A percentile compares a stretch with the other conserved stretches of the same genome.
phyloP scores from a whole-genome alignment of 306 rosid species.

The Dalbergia oliveri region DNA sequence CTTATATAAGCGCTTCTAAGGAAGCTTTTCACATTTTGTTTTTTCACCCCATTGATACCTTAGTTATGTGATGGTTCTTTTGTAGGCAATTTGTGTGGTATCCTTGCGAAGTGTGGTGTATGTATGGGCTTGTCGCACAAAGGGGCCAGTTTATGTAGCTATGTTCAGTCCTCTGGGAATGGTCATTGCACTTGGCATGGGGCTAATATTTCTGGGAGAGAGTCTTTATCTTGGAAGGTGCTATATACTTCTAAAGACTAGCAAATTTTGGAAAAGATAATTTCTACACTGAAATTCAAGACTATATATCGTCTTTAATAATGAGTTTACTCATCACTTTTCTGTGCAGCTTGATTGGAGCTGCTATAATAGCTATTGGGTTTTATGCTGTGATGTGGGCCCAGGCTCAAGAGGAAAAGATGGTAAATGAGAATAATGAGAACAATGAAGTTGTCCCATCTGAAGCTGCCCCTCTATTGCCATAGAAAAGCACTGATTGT shows the following conservation, averaged over 20 bases:
- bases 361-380: conserved; percentile 50
- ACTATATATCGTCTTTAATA: not conserved
- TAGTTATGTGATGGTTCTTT: not conserved
- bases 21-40: too few relatives aligned
- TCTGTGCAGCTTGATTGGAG: conserved; percentile 56
- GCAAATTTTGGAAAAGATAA: not conserved
- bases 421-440: conserved; percentile 2
- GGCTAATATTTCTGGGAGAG: conserved; percentile 59
- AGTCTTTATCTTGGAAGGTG: conserved; percentile 63
- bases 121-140: conserved; percentile 55
- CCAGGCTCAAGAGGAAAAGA: conserved; percentile 45
- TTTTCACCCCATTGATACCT: too few relatives aligned
- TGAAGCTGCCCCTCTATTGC: conserved; percentile 48
- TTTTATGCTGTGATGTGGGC: conserved; percentile 70
- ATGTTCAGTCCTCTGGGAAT: conserved; percentile 58
- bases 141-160: conserved; percentile 62
- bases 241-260: not conserved
- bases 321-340: not conserved
- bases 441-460: not conserved
- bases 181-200: conserved; percentile 61
- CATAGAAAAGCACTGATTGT: conserved; percentile 22
- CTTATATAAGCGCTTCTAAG: too few relatives aligned
- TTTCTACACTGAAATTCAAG: not conserved
- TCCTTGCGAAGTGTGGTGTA: conserved; percentile 34
- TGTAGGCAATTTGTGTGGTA: conserved; percentile 53